Conservation (phyloP, 139 green algal species). For the Haematococcus sp. region DNA sequence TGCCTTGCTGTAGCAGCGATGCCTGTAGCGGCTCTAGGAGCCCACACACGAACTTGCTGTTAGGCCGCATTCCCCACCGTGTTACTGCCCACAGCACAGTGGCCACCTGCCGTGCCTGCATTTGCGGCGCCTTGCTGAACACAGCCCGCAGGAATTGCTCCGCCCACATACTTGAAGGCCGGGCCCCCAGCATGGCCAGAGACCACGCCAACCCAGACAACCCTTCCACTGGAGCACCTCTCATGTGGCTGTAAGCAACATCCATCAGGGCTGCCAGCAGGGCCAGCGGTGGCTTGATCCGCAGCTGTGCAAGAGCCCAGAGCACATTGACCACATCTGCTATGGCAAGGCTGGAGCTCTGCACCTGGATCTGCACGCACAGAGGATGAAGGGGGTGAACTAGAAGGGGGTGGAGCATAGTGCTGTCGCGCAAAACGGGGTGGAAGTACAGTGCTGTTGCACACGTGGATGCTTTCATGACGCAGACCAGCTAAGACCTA, state of each 20-base stretch:
- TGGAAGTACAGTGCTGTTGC: too few species aligned
- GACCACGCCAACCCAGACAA: not conserved
- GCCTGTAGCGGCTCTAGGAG: too few species aligned
- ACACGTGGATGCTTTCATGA: too few species aligned
- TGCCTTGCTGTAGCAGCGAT: too few species aligned
- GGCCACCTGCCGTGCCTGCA: too few species aligned
- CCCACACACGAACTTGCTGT: too few species aligned
- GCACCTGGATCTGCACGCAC: not conserved
- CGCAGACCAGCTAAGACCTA: too few species aligned
- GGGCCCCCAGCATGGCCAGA: not conserved
- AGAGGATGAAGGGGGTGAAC: too few species aligned
- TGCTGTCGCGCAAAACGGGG: too few species aligned
- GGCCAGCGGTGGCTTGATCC: not conserved
- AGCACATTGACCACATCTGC: not conserved
- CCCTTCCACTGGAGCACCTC: not conserved
- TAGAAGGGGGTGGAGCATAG: too few species aligned
- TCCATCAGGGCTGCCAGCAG: conserved; percentile 1
- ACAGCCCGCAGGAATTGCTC: conserved; percentile 4
- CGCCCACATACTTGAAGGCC: not conserved
- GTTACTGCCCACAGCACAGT: too few species aligned
- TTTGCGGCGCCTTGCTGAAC: not conserved
- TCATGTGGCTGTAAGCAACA: not conserved
- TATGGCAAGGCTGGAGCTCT: not conserved
- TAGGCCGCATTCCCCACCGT: too few species aligned
- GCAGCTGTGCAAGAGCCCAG: conserved; percentile 1